Conservation (phyloP, 176 grass and related monocot genomes). For the Eleusine coracana region DNA sequence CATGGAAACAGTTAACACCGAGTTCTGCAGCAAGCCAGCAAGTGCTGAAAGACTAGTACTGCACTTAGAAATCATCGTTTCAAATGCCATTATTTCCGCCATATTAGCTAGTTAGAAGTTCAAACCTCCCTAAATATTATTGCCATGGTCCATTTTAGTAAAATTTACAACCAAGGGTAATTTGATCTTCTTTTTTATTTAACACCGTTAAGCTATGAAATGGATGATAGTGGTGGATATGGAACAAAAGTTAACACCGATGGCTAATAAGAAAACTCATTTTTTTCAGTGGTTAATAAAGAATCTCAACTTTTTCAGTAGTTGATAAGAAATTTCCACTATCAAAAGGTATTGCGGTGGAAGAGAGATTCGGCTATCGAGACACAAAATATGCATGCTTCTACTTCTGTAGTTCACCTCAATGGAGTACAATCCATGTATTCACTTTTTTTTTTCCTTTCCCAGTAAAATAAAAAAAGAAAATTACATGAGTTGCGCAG, state of each 20-base stretch:
- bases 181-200: too few species aligned
- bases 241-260: too few species aligned
- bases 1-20: conserved; percentile 24
- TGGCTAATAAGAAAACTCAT: too few species aligned
- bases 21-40: not conserved
- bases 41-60: not conserved
- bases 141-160: too few species aligned
- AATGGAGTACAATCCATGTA: not conserved
- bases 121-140: not conserved
- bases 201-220: too few species aligned
- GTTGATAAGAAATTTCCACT: not conserved
- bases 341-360: not conserved
- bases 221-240: too few species aligned
- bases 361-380: not conserved
- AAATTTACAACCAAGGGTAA: too few species aligned
- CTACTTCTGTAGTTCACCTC: not conserved
- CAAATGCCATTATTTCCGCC: not conserved
- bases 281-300: too few species aligned
- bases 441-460: too few species aligned
- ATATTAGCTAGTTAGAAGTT: not conserved
- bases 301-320: too few species aligned
- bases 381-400: not conserved
- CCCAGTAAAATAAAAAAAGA: too few species aligned
- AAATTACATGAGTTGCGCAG: too few species aligned
- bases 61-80: not conserved